Evolutionary conservation across 73 alveolate species (phyloP).

Genomic region (Tetrahymena thermophila): DNA sequence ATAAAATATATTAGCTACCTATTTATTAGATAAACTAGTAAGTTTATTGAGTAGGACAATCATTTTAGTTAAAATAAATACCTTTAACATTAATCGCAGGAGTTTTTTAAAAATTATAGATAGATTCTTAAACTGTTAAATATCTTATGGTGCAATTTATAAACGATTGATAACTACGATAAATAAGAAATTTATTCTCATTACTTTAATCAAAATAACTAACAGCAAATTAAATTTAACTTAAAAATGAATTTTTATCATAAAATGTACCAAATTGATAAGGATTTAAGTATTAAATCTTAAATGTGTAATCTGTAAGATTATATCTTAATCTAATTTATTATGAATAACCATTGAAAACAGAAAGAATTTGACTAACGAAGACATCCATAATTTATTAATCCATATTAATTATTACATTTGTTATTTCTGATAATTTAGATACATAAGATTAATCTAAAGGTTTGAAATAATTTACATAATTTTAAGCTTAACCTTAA

Average conservation of each 20-base stretch:
- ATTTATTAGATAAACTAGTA: too few relatives aligned
- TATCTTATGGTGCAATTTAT: not conserved
- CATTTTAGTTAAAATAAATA: too few relatives aligned
- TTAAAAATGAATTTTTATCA: not conserved
- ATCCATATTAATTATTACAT: not conserved
- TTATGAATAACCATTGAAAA: not conserved
- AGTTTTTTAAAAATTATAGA: too few relatives aligned
- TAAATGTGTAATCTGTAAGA: not conserved
- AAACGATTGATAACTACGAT: not conserved
- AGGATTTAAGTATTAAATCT: not conserved
- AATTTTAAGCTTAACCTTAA: not conserved
- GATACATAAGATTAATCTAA: not conserved
- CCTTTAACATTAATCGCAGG: not conserved
- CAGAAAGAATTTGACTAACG: not conserved
- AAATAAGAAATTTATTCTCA: too few relatives aligned
- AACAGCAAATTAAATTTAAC: too few relatives aligned
- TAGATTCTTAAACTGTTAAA: not conserved
- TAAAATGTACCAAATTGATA: too few relatives aligned
- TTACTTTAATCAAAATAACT: not conserved
- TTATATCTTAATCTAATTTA: not conserved
- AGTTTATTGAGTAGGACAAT: not conserved
- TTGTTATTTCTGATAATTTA: not conserved
- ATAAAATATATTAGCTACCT: not conserved
- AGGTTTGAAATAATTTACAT: not conserved
- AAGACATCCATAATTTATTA: not conserved